phyloP scores from a whole-genome alignment of 495 filamentous ascomycete species.

The Tetracladium setigerum region DNA sequence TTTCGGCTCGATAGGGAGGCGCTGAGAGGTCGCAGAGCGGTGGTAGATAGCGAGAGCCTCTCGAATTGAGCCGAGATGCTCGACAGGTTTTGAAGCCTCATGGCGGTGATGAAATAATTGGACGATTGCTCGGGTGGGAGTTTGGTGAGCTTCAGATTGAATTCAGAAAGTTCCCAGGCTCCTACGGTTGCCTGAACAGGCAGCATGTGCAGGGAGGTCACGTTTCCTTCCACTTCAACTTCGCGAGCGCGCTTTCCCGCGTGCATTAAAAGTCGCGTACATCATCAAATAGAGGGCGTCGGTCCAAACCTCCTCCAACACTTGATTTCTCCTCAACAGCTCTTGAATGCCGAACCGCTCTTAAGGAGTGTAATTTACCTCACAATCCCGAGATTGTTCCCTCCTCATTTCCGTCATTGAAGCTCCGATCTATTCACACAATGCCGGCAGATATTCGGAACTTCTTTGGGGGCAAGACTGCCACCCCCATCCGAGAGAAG shows the following conservation, averaged over 20 bases:
- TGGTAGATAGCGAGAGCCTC: conserved; percentile 14
- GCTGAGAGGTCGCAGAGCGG: conserved; percentile 5
- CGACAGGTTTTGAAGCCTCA: conserved; percentile 16
- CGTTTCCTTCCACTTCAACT: conserved; percentile 86
- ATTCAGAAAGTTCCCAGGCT: conserved; percentile 1
- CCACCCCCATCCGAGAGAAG: conserved; percentile 36
- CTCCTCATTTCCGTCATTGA: not conserved
- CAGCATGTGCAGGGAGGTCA: no score
- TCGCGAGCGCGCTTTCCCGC: conserved; percentile 53
- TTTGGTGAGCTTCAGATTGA: not conserved
- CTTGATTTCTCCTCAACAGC: no score
- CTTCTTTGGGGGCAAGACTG: conserved; percentile 65
- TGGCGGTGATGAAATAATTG: conserved; percentile 13
- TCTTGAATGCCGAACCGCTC: no score
- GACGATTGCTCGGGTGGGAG: no score
- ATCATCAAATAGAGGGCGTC: conserved; percentile 71
- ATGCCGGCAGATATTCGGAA: conserved; percentile 76
- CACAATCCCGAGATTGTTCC: not conserved
- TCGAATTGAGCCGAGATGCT: conserved; percentile 20
- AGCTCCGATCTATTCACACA: not conserved
- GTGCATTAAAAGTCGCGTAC: conserved; percentile 68
- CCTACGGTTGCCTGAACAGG: no score
- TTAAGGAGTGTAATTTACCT: not conserved
- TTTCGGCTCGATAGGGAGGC: not conserved
- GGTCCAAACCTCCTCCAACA: no score